Conservation (phyloP, 768 basidiomycete genomes). For the Naematelia aurantialba region DNA sequence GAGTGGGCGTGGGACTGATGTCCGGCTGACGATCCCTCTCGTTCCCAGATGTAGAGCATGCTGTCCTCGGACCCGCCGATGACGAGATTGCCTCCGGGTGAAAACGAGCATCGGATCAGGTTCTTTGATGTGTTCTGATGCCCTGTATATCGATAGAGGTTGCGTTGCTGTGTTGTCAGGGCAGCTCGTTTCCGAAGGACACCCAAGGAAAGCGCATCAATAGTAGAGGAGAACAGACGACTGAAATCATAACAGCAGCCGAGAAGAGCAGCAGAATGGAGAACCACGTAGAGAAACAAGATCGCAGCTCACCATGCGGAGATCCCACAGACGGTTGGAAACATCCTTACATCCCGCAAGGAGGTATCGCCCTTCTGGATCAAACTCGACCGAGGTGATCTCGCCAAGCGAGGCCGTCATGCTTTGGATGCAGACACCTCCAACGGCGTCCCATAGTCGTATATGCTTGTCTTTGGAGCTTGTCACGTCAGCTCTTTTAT, state of each 20-base stretch:
- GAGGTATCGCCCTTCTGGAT: constrained; percentile 39
- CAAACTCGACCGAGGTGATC: constrained; percentile 47
- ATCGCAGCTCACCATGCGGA: constrained; percentile 41
- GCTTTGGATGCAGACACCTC: constrained; percentile 42
- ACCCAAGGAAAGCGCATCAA: neutral
- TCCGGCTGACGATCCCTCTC: constrained; percentile 20
- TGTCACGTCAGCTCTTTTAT: neutral
- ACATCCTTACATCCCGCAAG: constrained; percentile 47
- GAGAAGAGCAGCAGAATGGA: neutral
- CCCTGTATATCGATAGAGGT: constrained; percentile 44
- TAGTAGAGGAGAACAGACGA: neutral
- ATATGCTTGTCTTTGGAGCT: constrained; percentile 46
- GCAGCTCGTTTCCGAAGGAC: neutral
- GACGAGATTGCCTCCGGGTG: constrained; percentile 25
- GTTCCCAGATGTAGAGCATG: constrained; percentile 44
- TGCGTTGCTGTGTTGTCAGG: constrained; percentile 32
- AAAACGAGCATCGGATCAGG: constrained; percentile 45
- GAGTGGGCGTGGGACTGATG: constrained; percentile 1
- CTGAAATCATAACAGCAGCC: neutral
- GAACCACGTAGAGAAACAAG: neutral
- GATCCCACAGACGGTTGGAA: constrained; percentile 47
- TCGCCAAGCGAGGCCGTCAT: constrained; percentile 45
- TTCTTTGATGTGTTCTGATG: constrained; percentile 50
- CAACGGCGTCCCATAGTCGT: constrained; percentile 47
- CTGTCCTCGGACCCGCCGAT: constrained; percentile 49